phyloP scores from a whole-genome alignment of 495 filamentous ascomycete genomes.

The Astrocystis sublimbata region DNA sequence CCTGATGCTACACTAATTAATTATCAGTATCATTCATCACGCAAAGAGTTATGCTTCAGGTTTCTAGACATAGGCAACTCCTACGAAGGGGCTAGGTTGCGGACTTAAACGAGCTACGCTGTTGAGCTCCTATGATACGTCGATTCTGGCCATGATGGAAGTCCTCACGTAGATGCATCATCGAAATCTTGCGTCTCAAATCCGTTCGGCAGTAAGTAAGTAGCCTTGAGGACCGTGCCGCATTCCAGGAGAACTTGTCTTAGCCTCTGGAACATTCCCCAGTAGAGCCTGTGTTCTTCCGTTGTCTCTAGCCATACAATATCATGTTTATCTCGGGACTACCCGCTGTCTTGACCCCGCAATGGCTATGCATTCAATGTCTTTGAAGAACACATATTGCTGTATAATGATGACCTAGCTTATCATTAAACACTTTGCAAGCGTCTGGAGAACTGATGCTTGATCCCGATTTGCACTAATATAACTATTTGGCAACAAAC shows the following conservation, averaged over 20 bases:
- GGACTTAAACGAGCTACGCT: background rate
- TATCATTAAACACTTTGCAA: no score
- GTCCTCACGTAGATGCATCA: no score
- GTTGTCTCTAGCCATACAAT: background rate
- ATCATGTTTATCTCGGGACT: slow-evolving; percentile 6
- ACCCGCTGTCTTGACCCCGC: background rate
- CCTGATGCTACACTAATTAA: background rate
- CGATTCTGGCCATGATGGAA: background rate
- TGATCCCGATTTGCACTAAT: no score
- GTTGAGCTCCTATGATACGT: background rate
- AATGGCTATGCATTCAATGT: background rate
- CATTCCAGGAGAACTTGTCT: background rate
- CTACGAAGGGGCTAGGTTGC: background rate
- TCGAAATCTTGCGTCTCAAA: no score
- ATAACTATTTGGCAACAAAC: no score
- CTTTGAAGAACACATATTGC: background rate
- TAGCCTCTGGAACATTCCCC: background rate
- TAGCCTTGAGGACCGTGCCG: background rate
- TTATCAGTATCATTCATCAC: background rate
- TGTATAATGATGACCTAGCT: background rate
- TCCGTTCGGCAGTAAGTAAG: no score
- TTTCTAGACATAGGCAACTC: background rate
- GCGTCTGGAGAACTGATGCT: no score
- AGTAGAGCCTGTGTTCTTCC: background rate
- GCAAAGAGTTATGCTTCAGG: background rate